Conservation (phyloP, 192 early-diverging fungal species). For the Linnemannia schmuckeri region DNA sequence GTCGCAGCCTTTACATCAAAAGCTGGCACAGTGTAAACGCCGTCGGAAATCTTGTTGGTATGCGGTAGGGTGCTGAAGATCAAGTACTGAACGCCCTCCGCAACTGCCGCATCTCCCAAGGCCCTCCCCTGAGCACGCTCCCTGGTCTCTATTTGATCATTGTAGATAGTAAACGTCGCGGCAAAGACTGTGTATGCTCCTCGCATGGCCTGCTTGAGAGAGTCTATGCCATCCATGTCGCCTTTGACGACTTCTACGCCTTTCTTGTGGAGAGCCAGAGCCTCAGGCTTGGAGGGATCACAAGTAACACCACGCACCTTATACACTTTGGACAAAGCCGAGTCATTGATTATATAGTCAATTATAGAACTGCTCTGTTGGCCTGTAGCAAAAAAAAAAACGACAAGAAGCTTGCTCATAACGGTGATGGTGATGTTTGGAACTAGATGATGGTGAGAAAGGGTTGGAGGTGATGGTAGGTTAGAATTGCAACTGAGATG, state of each 20-base stretch:
- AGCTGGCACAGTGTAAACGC: neutral
- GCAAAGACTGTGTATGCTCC: constrained; percentile 42
- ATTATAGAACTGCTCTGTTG: constrained; percentile 20
- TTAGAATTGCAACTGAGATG: neutral
- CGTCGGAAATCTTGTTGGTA: constrained; percentile 7
- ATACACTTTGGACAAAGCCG: constrained; percentile 7
- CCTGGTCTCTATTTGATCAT: constrained; percentile 7
- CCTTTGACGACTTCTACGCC: constrained; percentile 45
- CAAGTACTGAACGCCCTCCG: constrained; percentile 21
- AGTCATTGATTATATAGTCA: constrained; percentile 15
- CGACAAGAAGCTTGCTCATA: constrained; percentile 37
- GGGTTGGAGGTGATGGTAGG: neutral
- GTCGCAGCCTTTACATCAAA: constrained; percentile 21
- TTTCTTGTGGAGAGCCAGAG: constrained; percentile 17
- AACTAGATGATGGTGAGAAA: neutral
- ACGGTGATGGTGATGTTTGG: neutral
- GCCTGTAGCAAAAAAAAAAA: constrained; percentile 32
- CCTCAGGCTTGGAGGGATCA: constrained; percentile 12
- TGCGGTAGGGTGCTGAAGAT: constrained; percentile 15
- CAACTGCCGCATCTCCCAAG: constrained; percentile 24
- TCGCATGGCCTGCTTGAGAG: constrained; percentile 31
- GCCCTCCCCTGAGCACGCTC: constrained; percentile 27
- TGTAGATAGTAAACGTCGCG: constrained; percentile 17
- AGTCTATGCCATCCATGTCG: constrained; percentile 20
- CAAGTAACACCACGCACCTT: constrained; percentile 26